Conservation (phyloP, 805 yeast species). For the Candida schatavii region DNA sequence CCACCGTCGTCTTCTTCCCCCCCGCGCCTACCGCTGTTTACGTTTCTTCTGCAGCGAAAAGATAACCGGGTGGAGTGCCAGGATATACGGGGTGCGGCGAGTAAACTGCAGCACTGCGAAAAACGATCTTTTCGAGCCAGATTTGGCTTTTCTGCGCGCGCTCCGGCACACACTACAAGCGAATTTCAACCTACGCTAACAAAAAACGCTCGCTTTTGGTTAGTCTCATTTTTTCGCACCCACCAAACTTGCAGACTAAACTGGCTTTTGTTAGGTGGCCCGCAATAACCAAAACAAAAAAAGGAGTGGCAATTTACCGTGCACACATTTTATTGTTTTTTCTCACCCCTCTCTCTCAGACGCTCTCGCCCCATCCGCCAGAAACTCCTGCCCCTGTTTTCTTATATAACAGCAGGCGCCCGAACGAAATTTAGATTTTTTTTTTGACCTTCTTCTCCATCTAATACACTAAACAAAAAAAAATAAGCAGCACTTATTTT, state of each 20-base stretch:
- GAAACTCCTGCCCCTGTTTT: no score
- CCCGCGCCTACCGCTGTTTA: no score
- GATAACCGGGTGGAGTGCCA: neutral
- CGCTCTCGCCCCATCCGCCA: no score
- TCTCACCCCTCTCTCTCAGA: neutral
- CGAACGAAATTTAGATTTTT: neutral
- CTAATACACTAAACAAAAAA: neutral
- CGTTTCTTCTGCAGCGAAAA: neutral
- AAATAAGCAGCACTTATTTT: conserved; percentile 2
- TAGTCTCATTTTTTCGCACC: conserved; percentile 8
- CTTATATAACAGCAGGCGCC: conserved; percentile 3
- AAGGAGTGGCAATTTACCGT: neutral
- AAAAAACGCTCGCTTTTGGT: conserved; percentile 5
- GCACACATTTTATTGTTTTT: no score
- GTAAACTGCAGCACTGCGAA: conserved; percentile 4
- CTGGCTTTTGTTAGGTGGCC: no score
- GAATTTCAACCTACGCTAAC: conserved; percentile 4
- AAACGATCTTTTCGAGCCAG: neutral
- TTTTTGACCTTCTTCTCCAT: neutral
- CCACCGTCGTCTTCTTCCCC: no score
- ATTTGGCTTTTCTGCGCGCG: conserved; percentile 3
- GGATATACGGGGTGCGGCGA: neutral
- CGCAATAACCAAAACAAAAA: conserved; percentile 1
- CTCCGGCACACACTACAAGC: conserved; percentile 3
- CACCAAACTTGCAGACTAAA: no score